Evolutionary conservation across 495 filamentous ascomycete genomes (phyloP).

Genomic region (Choiromyces venosus): DNA sequence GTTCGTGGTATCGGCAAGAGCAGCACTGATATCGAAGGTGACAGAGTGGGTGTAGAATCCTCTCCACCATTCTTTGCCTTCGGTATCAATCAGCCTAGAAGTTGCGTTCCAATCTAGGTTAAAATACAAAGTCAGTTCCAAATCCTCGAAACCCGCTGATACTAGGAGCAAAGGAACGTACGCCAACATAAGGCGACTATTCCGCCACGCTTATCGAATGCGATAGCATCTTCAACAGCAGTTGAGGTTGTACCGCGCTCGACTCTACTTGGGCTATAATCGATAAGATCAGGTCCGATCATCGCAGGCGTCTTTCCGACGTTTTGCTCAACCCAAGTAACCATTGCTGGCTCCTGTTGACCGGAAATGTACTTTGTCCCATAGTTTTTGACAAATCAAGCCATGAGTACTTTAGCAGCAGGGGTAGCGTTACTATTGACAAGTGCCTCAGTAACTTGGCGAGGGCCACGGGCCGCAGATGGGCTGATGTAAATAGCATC

Average conservation of each 20-base stretch:
- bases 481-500: conserved; percentile 47
- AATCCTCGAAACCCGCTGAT: too few species aligned
- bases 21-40: conserved; percentile 46
- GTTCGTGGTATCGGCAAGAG: conserved; percentile 43
- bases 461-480: conserved; percentile 42
- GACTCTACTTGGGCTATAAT: conserved; percentile 48
- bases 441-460: conserved; percentile 42
- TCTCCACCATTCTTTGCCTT: conserved; percentile 47
- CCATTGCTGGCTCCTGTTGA: conserved; percentile 46
- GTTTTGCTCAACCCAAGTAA: conserved; percentile 44
- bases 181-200: conserved; percentile 50
- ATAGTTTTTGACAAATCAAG: conserved; percentile 42
- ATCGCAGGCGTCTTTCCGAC: conserved; percentile 50
- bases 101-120: conserved; percentile 33
- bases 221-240: conserved; percentile 49
- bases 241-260: conserved; percentile 43
- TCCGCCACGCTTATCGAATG: conserved; percentile 45
- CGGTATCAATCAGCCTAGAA: conserved; percentile 43
- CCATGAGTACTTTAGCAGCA: conserved; percentile 30
- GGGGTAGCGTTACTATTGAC: conserved; percentile 36
- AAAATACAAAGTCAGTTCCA: background rate
- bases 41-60: conserved; percentile 50
- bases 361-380: conserved; percentile 50
- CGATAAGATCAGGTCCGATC: conserved; percentile 48
- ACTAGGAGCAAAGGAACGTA: background rate